Conservation (phyloP, 192 early-diverging fungal species). For the Cetraspora pellucida region DNA sequence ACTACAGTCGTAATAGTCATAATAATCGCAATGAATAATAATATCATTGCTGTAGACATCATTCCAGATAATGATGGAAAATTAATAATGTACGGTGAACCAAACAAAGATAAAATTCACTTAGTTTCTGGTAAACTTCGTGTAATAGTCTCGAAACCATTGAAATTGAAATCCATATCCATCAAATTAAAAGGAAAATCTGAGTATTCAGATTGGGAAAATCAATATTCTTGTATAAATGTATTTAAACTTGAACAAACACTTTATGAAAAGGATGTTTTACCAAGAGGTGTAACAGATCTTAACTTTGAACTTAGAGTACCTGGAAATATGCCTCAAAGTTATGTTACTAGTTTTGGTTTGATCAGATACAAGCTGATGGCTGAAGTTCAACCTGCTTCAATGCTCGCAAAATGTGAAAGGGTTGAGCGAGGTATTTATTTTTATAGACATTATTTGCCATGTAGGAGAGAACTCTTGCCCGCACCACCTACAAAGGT, state of each 20-base stretch:
- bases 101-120: constrained; percentile 17
- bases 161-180: constrained; percentile 21
- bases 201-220: constrained; percentile 34
- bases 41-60: constrained; percentile 34
- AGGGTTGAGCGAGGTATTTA: constrained; percentile 2
- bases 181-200: constrained; percentile 33
- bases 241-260: constrained; percentile 15
- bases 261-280: background rate
- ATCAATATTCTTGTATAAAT: constrained; percentile 33
- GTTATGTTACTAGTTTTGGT: constrained; percentile 30
- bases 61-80: constrained; percentile 30
- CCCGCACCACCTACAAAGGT: constrained; percentile 35
- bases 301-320: constrained; percentile 29
- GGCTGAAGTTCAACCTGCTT: constrained; percentile 29
- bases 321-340: constrained; percentile 24
- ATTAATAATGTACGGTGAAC: constrained; percentile 28
- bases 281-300: constrained; percentile 27
- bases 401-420: constrained; percentile 7
- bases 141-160: constrained; percentile 23
- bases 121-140: constrained; percentile 29
- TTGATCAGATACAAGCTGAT: constrained; percentile 29
- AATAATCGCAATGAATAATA: constrained; percentile 23
- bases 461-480: constrained; percentile 25
- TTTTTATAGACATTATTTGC: constrained; percentile 31
- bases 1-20: no score